Evolutionary conservation across 345 rosid genomes (phyloP).

Genomic region (Tarenaya hassleriana): DNA sequence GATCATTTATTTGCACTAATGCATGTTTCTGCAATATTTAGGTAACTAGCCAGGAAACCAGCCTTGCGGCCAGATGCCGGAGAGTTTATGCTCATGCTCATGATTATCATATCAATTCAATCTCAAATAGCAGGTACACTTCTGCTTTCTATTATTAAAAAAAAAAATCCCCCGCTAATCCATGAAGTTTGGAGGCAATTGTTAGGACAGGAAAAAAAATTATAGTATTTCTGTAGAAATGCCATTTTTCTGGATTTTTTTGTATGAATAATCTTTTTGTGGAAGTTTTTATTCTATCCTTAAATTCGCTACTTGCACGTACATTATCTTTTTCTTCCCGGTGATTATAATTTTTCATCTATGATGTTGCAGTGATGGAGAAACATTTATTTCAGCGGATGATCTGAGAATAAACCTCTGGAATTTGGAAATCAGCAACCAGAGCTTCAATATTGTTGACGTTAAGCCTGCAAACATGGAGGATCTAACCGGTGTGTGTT

Average conservation of each 20-base stretch:
- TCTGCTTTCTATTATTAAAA: conserved; percentile 8
- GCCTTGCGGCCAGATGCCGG: conserved; percentile 83
- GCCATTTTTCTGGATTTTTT: too few relatives aligned
- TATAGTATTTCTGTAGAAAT: background rate
- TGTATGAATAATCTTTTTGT: conserved; percentile 10
- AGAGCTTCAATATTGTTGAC: conserved; percentile 95
- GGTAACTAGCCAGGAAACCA: conserved; percentile 63
- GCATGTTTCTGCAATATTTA: conserved; percentile 17
- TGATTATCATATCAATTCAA: conserved; percentile 78
- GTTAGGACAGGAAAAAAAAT: background rate
- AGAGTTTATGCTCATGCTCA: conserved; percentile 99
- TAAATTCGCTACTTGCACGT: conserved; percentile 10
- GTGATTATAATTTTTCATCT: conserved; percentile 10
- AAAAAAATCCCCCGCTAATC: background rate
- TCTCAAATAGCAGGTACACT: conserved; percentile 79
- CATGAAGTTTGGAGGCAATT: too few relatives aligned
- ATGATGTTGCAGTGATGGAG: conserved; percentile 63
- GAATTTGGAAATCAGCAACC: conserved; percentile 98
- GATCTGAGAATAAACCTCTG: conserved; percentile 98
- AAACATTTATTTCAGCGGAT: conserved; percentile 96
- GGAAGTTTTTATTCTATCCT: background rate
- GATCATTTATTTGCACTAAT: conserved; percentile 7
- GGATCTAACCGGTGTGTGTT: conserved; percentile 79
- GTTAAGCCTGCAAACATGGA: conserved; percentile 99
- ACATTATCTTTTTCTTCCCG: conserved; percentile 2